phyloP scores from a whole-genome alignment of 129 eudicot species.

The Artemisia argyi region DNA sequence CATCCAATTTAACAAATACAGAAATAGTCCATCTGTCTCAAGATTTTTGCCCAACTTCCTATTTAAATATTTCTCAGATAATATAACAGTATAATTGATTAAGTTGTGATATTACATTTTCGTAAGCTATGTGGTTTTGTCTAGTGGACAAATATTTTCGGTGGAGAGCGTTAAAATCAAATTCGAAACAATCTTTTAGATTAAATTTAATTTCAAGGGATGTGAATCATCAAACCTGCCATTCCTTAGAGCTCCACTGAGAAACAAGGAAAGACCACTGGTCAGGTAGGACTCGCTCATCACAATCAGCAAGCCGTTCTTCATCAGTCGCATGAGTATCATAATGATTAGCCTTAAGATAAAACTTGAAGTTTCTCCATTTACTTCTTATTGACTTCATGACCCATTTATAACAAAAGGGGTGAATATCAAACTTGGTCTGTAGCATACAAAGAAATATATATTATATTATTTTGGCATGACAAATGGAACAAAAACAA shows the following conservation, averaged over 20 bases:
- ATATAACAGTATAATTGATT: too few species aligned
- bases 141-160: too few species aligned
- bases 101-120: too few species aligned
- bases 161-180: too few species aligned
- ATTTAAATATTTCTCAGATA: too few species aligned
- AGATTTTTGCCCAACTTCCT: too few species aligned
- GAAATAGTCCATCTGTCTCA: too few species aligned
- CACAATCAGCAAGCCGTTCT: slow-evolving; percentile 57
- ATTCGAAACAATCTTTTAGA: neutral
- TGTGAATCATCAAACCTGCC: slow-evolving; percentile 36
- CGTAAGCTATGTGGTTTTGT: too few species aligned
- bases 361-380: slow-evolving; percentile 57
- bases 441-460: slow-evolving; percentile 16
- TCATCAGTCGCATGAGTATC: slow-evolving; percentile 44
- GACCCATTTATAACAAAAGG: slow-evolving; percentile 47
- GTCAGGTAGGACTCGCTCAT: slow-evolving; percentile 57
- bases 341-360: slow-evolving; percentile 43
- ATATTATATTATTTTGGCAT: neutral
- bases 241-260: slow-evolving; percentile 49
- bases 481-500: neutral
- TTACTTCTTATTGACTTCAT: slow-evolving; percentile 49
- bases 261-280: slow-evolving; percentile 57
- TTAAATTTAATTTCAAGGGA: neutral
- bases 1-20: neutral
- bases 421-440: slow-evolving; percentile 55